phyloP scores from a whole-genome alignment of 2,329 filamentous ascomycete species.

The Cytospora piceicola region DNA sequence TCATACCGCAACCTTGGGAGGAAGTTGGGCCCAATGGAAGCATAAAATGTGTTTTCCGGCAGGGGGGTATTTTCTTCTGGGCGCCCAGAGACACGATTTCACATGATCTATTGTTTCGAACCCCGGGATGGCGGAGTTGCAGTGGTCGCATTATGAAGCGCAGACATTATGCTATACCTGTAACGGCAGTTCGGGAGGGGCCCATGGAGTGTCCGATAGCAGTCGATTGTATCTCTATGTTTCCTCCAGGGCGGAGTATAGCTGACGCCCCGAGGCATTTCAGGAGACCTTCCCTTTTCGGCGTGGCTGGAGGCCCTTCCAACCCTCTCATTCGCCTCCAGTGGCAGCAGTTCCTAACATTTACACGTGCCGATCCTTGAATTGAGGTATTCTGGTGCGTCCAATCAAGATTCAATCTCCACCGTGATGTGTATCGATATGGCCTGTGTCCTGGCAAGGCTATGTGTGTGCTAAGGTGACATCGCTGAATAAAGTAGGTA shows the following conservation, averaged over 20 bases:
- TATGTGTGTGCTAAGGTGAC: background rate
- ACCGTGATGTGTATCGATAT: background rate
- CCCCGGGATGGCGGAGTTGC: background rate
- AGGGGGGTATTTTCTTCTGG: background rate
- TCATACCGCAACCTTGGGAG: constrained; percentile 11
- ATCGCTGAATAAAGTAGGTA: no score
- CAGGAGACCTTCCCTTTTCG: constrained; percentile 16
- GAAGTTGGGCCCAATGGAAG: background rate
- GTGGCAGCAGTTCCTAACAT: background rate
- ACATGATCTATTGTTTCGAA: background rate
- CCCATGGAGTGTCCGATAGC: constrained; percentile 9
- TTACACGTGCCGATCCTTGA: background rate
- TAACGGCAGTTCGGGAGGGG: constrained; percentile 13
- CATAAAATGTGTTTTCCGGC: constrained; percentile 1
- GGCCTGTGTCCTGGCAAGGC: background rate
- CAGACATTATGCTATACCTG: constrained; percentile 6
- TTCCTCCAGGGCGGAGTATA: background rate
- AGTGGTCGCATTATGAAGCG: background rate
- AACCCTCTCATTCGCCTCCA: constrained; percentile 5
- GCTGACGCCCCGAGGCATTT: constrained; percentile 1
- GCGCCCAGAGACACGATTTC: background rate
- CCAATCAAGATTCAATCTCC: background rate
- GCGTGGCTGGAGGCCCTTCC: background rate
- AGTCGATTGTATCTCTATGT: background rate
- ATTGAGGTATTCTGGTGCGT: background rate